A percentile compares a stretch with the other conserved stretches of the same genome.
Evolutionary conservation across 306 rosid species (phyloP).

Genomic region (Pyrus bretschneideri): DNA sequence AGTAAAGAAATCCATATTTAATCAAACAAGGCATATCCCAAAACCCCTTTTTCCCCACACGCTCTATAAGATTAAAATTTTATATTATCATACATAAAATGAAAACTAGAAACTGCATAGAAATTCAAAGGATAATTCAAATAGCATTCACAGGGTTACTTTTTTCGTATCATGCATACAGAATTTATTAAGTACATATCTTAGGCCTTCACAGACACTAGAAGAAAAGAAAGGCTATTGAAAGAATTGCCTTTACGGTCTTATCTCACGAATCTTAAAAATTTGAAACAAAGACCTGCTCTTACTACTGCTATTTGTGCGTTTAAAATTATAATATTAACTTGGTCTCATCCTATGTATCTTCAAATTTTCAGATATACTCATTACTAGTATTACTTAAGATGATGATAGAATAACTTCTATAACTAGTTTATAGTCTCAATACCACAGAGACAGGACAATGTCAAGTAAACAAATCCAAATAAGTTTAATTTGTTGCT

Average conservation of each 20-base stretch:
- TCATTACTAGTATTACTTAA: background rate
- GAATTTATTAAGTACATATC: background rate
- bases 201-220: background rate
- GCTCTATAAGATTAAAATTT: background rate
- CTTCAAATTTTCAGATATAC: background rate
- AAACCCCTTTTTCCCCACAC: background rate
- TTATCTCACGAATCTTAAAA: background rate
- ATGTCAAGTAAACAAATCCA: background rate
- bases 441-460: background rate
- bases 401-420: background rate
- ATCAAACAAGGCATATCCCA: background rate
- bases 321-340: background rate
- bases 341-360: background rate
- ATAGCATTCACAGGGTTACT: background rate
- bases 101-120: background rate
- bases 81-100: background rate
- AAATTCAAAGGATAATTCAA: background rate
- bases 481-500: background rate
- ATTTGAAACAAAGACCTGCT: background rate
- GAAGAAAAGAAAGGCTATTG: background rate
- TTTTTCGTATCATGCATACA: background rate
- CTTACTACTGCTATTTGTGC: background rate
- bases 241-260: background rate
- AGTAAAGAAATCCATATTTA: background rate
- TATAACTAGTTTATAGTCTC: background rate